Base-by-base conservation (phyloP, 2,329 filamentous ascomycete species). In the Aspergillus sclerotialis region DNA sequence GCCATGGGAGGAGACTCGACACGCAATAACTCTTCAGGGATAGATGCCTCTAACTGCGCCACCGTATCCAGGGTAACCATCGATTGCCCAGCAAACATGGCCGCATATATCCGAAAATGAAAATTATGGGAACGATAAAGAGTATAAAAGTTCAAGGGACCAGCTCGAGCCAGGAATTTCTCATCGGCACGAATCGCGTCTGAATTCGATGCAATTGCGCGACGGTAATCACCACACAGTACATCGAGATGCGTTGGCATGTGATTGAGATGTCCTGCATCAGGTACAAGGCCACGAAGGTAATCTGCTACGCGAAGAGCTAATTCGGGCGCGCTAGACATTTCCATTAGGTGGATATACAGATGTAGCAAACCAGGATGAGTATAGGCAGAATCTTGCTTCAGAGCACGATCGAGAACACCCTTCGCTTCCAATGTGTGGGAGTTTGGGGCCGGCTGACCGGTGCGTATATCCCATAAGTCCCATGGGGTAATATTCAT, bases 231-330 rank as follows among this genome's bases (percentile, higher is more conserved):
- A 9, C 84, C 84, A 17, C 79, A 73, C 0, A 88, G 69, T 8
- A 85, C 73, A 53, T 89, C 83, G 23, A 89, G 66, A 55, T 90
- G 84, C 0, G 78, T 78, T 0, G 84, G 83, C 84, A 90, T 89
- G 50, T 87, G 82, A 26, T 78, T 68, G 1, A 85, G 61, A 55
- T 88, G 83, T 1, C 82, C 82, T 0, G 76, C 70, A 51, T 86
- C 81, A 0, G 82, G 82, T 0, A 82, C 73, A 2, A 86, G 68
- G 7, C 67, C 69, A 14, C 82, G 76, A 8, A 87, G 67, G 14
- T 51, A 61, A 47, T 86, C 72, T 4, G 80, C 81, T 0, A 72
- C 66, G 0, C 71, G 63, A 11, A 84, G 55, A 1, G 78, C 83
- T 1, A 60, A 53, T 52, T 85, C 82, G 0, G 82, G 82, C 0